Percentiles rank a stretch among this genome's conserved stretches.
These are phyloP conservation scores for Zoysia pacifica DNA, from an alignment of 176 grass and related monocot species.

Conservation along the genomic window DNA sequence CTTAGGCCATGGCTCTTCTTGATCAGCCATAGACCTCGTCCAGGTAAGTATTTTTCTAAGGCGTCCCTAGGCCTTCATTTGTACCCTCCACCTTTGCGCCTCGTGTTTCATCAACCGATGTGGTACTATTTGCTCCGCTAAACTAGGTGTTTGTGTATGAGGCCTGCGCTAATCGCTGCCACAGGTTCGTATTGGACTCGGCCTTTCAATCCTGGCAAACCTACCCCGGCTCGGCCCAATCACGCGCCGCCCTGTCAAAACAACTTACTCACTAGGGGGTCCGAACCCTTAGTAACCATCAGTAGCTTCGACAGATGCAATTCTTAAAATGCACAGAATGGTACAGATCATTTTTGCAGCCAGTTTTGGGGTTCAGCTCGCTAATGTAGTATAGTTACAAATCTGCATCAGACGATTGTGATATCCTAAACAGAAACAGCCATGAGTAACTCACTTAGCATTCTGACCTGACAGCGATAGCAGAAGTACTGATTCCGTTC, in stretches of 20 bases:
- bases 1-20: neutral
- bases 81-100: neutral
- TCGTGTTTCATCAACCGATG: neutral
- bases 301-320: neutral
- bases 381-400: too few relatives aligned
- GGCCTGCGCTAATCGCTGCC: neutral
- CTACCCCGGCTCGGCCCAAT: neutral
- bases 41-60: neutral
- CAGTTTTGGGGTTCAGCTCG: neutral
- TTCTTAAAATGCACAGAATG: neutral
- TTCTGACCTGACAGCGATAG: neutral
- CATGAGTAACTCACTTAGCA: neutral
- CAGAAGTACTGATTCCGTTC: neutral
- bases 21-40: neutral
- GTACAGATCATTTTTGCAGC: constrained; percentile 10
- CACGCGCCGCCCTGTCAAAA: too few relatives aligned
- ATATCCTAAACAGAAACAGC: neutral
- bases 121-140: neutral
- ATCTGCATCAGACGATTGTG: neutral
- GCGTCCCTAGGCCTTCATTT: neutral
- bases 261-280: neutral
- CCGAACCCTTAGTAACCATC: neutral
- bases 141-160: neutral
- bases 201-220: neutral
- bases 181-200: neutral